phyloP scores from a whole-genome alignment of 352 stramenopile genomes.

The Plasmopara muralis region DNA sequence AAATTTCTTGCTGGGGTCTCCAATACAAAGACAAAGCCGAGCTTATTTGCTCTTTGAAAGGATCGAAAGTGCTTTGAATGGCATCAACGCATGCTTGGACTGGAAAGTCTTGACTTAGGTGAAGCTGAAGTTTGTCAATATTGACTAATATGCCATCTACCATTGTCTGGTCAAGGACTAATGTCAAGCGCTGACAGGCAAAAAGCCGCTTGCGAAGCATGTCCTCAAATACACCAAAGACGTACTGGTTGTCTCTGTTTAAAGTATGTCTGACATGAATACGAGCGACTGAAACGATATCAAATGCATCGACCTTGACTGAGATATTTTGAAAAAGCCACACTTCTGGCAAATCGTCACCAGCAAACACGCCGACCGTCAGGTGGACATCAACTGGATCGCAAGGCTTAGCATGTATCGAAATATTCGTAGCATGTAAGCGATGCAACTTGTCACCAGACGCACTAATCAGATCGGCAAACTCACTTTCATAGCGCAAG shows the following conservation, averaged over 20 bases:
- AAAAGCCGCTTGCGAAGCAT: conserved; percentile 34
- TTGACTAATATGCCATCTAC: conserved; percentile 59
- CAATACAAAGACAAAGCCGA: conserved; percentile 29
- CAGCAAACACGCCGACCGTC: conserved; percentile 45
- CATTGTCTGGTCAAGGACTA: conserved; percentile 8
- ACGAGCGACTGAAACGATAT: conserved; percentile 32
- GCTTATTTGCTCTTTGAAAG: conserved; percentile 23
- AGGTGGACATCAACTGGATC: conserved; percentile 28
- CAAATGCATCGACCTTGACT: conserved; percentile 33
- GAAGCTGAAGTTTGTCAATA: conserved; percentile 35
- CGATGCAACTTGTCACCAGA: conserved; percentile 62
- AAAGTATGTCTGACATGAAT: conserved; percentile 50
- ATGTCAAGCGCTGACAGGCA: conserved; percentile 23
- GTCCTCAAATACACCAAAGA: conserved; percentile 72
- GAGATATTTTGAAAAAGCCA: conserved; percentile 53
- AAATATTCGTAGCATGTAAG: conserved; percentile 44
- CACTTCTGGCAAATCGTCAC: conserved; percentile 62
- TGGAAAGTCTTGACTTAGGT: conserved; percentile 29
- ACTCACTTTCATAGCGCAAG: conserved; percentile 22
- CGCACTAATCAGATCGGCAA: conserved; percentile 50
- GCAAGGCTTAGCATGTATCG: conserved; percentile 31
- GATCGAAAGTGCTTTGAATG: conserved; percentile 27
- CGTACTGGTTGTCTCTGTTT: conserved; percentile 37
- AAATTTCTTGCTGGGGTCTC: conserved; percentile 55
- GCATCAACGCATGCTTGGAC: conserved; percentile 22